Base-by-base conservation (phyloP, 352 stramenopile genomes). In the Pythium periplocum region DNA sequence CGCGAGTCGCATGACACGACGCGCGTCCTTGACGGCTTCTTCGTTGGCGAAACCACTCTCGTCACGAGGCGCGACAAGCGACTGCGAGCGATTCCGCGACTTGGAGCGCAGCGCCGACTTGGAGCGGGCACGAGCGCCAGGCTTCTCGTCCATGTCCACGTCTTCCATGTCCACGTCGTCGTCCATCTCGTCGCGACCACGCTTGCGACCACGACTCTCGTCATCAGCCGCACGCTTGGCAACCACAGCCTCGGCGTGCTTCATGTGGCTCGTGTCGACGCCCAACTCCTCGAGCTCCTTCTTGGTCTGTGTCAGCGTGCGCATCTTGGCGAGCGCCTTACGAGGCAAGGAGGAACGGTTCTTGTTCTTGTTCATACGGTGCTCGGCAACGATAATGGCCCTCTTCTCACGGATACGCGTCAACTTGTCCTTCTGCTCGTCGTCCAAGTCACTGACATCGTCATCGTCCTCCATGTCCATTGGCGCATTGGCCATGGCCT, bases 351-450 rank as follows among this genome's bases (percentile, higher is more conserved):
- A 80, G 9, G 92, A 86, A 45, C 91, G 90, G 68, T 98, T 98
- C 63, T 93, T 95, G 73, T 98, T 98, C 65, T 98, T 97, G 53
- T 98, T 93, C 53, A 96, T 81, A 72, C 84, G 84, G 62, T 95
- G 84, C 39, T 86, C 68, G 8, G 80, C 79, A 4, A 95, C 66
- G 51, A 95, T 92, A 40, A 91, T 81, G 45, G 78, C 73, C 68
- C 90, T 92, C 70, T 93, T 93, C 37, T 92, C 75, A 51, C 82
- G 80, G 37, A 95, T 95, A 35, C 75, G 80, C 53, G 57, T 62
- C 36, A 94, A 72, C 64, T 90, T 92, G 46, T 94, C 91, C 70
- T 98, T 90, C 71, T 98, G 95, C 54, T 98, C 95, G 49, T 98
- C 93, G 61, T 99, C 92, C 33, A 99, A 69, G 66, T 98, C 95